Conservation (phyloP, 768 basidiomycete species). For the Psilocybe azurescens region DNA sequence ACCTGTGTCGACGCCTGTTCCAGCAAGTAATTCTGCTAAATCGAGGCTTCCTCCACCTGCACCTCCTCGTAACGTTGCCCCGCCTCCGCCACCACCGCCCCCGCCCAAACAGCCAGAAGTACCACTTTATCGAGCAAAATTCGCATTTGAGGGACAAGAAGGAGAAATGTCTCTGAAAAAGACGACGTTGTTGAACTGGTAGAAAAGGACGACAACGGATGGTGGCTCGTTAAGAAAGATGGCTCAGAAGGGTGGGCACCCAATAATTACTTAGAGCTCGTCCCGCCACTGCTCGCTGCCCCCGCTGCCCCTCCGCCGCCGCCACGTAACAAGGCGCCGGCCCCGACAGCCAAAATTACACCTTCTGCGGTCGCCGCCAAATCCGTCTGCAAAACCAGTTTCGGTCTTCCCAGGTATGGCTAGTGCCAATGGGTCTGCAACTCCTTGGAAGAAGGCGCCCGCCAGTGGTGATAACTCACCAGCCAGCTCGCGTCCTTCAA, state of each 20-base stretch:
- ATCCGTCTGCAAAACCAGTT: conserved; percentile 75
- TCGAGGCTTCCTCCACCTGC: conserved; percentile 33
- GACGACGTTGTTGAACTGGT: conserved; percentile 92
- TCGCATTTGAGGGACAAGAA: conserved; percentile 90
- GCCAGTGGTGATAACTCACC: conserved; percentile 44
- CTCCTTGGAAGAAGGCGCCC: conserved; percentile 74
- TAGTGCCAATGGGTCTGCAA: conserved; percentile 66
- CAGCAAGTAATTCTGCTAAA: conserved; percentile 22
- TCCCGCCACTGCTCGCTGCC: conserved; percentile 68
- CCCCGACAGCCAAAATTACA: conserved; percentile 40
- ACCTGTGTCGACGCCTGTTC: conserved; percentile 38
- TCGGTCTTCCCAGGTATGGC: conserved; percentile 84
- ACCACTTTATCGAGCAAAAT: conserved; percentile 86
- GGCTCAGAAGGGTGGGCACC: conserved; percentile 94
- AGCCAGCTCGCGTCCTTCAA: conserved; percentile 54
- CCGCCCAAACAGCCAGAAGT: conserved; percentile 67
- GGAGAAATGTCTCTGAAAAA: conserved; percentile 92
- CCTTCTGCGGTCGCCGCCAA: conserved; percentile 51
- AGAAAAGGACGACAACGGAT: conserved; percentile 94
- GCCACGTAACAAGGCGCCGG: conserved; percentile 51
- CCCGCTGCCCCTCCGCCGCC: conserved; percentile 75
- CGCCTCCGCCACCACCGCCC: conserved; percentile 55
- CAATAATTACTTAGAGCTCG: conserved; percentile 87
- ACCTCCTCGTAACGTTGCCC: conserved; percentile 42
- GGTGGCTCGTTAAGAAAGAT: conserved; percentile 95